Conservation (phyloP, 768 basidiomycete species). For the Termitomyces eurrhizus region DNA sequence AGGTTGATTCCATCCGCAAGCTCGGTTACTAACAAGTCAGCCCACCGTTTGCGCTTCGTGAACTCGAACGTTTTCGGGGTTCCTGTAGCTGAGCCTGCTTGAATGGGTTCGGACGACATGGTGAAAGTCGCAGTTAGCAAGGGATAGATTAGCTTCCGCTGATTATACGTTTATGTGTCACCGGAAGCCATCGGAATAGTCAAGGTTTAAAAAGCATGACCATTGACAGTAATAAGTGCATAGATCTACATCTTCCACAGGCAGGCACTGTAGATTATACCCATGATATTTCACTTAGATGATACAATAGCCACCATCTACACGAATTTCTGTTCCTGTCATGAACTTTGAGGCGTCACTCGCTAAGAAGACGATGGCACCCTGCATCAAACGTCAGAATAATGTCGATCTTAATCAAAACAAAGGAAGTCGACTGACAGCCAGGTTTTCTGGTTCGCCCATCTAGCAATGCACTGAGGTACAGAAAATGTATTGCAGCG, state of each 20-base stretch:
- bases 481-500: slow-evolving; percentile 2
- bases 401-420: not conserved
- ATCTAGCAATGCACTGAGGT: slow-evolving; percentile 43
- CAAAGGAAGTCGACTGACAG: slow-evolving; percentile 41
- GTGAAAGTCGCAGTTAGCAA: not conserved
- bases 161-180: not conserved
- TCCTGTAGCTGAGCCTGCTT: slow-evolving; percentile 12
- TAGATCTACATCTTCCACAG: not conserved
- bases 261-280: not conserved
- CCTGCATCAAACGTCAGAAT: slow-evolving; percentile 36
- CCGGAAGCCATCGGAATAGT: not conserved
- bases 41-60: slow-evolving; percentile 85
- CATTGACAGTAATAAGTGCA: not conserved
- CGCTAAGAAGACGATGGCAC: slow-evolving; percentile 85
- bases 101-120: slow-evolving; percentile 9
- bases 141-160: not conserved
- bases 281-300: not conserved
- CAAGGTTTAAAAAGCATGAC: not conserved
- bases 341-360: slow-evolving; percentile 90
- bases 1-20: slow-evolving; percentile 70
- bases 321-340: slow-evolving; percentile 80
- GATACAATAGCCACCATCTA: slow-evolving; percentile 86
- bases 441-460: slow-evolving; percentile 90
- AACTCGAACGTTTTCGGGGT: slow-evolving; percentile 61
- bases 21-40: slow-evolving; percentile 73